Base-by-base conservation (phyloP, 176 grass and related monocot genomes). In the Lolium multiflorum region DNA sequence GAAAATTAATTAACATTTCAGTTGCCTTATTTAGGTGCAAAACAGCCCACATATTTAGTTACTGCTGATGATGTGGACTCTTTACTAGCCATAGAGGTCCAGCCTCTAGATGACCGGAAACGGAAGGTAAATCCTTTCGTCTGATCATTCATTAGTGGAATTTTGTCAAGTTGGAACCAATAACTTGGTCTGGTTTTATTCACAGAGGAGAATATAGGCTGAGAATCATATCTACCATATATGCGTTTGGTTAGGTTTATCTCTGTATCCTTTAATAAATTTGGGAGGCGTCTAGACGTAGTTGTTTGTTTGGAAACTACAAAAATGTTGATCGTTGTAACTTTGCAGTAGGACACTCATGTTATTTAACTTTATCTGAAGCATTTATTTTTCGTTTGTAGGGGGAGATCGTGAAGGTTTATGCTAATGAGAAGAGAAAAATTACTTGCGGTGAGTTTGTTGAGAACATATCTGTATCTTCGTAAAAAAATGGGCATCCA, bases 41-140 rank as follows among this genome's bases (percentile, higher is more conserved):
- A 87, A 22, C 96, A 98, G 62, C 96, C 96, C 25, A 83, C 31
- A 46, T 98, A 98, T 94, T 87, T 98, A 55, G 96, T 98, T 82
- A 96, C 93, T 47, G 96, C 94, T 89, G 96, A 98, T 90, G 96
- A 98, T 52, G 96, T 98, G 58, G 93, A 98, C 61, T 81, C 77
- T 75, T 89, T 91, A 82, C 82, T 98, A 44, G 90, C 94, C 49
- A 96, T 98, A 88, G 90, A 96, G 92, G 88, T 98, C 68, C 93
- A 98, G 22, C 96, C 96, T 71, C 84, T 98, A 61, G 96, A 98
- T 92, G 93, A 98, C 49, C 92, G 82, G 77, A 94, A 98, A 70
- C 84, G 96, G 73, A 98, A 96, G 88, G 96, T 98, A 61, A 82
- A 81, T 65, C 8, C 31, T 78, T n/a, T 52, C 39, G 16, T 78